Evolutionary conservation across 2,329 filamentous ascomycete genomes (phyloP).

Genomic region (Tolypocladium tropicale): DNA sequence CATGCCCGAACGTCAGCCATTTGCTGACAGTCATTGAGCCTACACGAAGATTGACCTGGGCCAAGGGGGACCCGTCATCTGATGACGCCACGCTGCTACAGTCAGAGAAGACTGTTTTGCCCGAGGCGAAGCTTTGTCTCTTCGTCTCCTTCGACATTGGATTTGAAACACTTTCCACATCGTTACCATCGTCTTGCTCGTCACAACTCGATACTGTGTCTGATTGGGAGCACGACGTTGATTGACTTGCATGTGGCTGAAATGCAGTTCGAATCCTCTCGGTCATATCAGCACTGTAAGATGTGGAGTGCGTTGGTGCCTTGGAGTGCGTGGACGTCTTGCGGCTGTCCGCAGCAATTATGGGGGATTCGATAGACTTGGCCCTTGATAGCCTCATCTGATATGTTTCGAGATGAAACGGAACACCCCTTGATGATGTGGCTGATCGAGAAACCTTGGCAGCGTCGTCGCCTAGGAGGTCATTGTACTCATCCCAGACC

Average conservation of each 20-base stretch:
- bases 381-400: constrained; percentile 24
- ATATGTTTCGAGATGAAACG: constrained; percentile 46
- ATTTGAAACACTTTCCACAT: not conserved
- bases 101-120: constrained; percentile 28
- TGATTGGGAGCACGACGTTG: constrained; percentile 31
- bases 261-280: constrained; percentile 41
- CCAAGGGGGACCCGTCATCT: constrained; percentile 51
- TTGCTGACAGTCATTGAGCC: constrained; percentile 80
- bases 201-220: constrained; percentile 22
- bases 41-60: constrained; percentile 66
- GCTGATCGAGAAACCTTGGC: constrained; percentile 36
- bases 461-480: constrained; percentile 61
- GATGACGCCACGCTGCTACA: constrained; percentile 36
- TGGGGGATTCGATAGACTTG: constrained; percentile 37
- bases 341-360: constrained; percentile 22
- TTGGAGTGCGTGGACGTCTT: constrained; percentile 23
- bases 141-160: constrained; percentile 15
- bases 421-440: constrained; percentile 44
- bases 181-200: not conserved
- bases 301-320: constrained; percentile 34
- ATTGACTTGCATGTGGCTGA: constrained; percentile 28
- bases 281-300: constrained; percentile 45
- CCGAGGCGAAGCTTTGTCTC: constrained; percentile 22
- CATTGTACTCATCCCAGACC: constrained; percentile 90
- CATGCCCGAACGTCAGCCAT: constrained; percentile 77